Base-by-base conservation (phyloP, 2,329 filamentous ascomycete genomes). In the Xylariaceae sp. region DNA sequence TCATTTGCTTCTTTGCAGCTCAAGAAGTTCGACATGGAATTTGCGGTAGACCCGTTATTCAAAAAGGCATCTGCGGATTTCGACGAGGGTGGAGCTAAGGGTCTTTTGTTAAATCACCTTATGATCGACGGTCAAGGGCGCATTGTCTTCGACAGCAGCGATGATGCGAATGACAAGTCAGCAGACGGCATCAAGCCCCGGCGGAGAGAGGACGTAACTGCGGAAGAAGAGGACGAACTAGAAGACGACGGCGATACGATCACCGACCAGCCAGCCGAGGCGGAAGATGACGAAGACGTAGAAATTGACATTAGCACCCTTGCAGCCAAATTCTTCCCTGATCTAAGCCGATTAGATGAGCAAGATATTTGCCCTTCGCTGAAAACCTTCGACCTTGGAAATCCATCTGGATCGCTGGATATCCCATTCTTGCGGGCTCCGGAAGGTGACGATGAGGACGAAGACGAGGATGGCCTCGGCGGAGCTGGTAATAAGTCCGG, bases 11-110 rank as follows among this genome's bases (percentile, higher is more conserved):
- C 93, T 16, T 73, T 99, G 52, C 92, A 96, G 72, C 81, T 98
- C 67, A 99, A 99, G 76, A 99, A 98, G 75, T 93, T 99, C 69
- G 95, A 99, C 67, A 83, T 98, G 40, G 95, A 99, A 70, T 97
- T 99, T 65, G 88, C 93, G 0, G 94, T 99, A 4, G 95, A 99
- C 70, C 95, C 95, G 2, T 78, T 99, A n/a, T 99, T 99, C 83
- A 99, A 99, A 72, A 99, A 99, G 71, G 94, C 94, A 0, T 96
- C 94, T 5, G 95, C 95, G 39, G 95, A 99, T 77, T 99, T 99
- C 65, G 95, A 99, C 71, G 95, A 99, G 77, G 95, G 95, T 17
- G 95, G 95, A 54, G 95, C 95, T 54, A 99, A 98, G 75, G 95
- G 95, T 17, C 81, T 99, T 37, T 81, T 99, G 17, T 82, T 99